Conservation (phyloP, 371 early-diverging fungal species). For the Syncephalastrum contaminatum region DNA sequence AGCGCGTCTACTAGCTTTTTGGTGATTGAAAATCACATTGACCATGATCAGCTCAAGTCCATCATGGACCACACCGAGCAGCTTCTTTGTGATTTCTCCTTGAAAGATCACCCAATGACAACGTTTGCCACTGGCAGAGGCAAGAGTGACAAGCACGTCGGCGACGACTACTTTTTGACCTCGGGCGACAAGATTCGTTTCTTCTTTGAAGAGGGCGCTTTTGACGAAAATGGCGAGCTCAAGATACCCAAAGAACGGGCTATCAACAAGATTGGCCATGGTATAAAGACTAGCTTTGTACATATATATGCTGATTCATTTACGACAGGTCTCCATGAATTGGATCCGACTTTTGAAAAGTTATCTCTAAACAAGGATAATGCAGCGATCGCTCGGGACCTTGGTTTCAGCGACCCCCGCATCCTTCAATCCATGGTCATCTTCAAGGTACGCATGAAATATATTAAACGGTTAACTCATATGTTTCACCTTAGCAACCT, state of each 20-base stretch:
- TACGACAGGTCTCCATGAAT: conserved; percentile 67
- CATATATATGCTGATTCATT: background rate
- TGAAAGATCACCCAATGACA: conserved; percentile 79
- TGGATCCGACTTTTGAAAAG: conserved; percentile 71
- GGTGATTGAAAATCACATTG: conserved; percentile 71
- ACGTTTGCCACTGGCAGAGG: conserved; percentile 74
- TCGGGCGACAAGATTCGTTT: conserved; percentile 84
- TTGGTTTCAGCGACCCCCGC: conserved; percentile 74
- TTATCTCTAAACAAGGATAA: conserved; percentile 60
- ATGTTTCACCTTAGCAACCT: conserved; percentile 54
- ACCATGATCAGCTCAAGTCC: conserved; percentile 39
- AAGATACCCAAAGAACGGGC: conserved; percentile 59
- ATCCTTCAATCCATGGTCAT: conserved; percentile 92
- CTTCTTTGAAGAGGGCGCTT: conserved; percentile 88
- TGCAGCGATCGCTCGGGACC: conserved; percentile 52
- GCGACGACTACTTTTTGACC: conserved; percentile 86
- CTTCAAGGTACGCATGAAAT: conserved; percentile 61
- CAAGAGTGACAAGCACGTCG: conserved; percentile 64
- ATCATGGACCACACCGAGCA: conserved; percentile 57
- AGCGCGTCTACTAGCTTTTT: conserved; percentile 50
- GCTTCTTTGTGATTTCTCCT: conserved; percentile 64
- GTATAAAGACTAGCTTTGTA: conserved; percentile 27
- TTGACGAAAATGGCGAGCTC: conserved; percentile 65
- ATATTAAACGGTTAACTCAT: background rate
- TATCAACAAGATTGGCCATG: conserved; percentile 95